phyloP scores from a whole-genome alignment of 257 asterid species.

The Lavandula angustifolia region DNA sequence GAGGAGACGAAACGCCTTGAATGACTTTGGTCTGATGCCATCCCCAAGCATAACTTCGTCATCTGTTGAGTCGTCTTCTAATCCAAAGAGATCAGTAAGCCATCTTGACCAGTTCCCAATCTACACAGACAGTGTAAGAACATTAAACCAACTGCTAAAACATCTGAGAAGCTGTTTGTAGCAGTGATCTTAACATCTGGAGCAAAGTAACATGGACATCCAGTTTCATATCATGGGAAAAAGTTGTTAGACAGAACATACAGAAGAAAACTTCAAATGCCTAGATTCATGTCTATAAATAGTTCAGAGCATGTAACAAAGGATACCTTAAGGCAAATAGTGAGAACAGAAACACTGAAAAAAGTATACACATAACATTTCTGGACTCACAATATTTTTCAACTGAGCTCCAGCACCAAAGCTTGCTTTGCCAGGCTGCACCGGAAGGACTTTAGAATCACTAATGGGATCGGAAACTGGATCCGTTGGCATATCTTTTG shows the following conservation, averaged over 20 bases:
- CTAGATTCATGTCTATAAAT: not conserved
- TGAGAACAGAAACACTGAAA: not conserved
- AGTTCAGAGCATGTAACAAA: not conserved
- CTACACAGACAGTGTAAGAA: slow-evolving; percentile 40
- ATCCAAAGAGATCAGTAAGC: slow-evolving; percentile 75
- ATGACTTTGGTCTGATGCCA: slow-evolving; percentile 41
- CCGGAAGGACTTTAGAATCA: slow-evolving; percentile 77
- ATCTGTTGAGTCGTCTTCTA: slow-evolving; percentile 57
- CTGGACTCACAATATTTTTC: slow-evolving; percentile 74
- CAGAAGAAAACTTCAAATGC: not conserved
- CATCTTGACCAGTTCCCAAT: slow-evolving; percentile 91
- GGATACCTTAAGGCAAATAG: not conserved
- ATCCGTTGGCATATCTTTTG: slow-evolving; percentile 84
- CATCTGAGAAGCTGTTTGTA: too few relatives aligned
- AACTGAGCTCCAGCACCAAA: slow-evolving; percentile 88
- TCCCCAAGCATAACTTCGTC: slow-evolving; percentile 28
- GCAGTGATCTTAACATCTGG: too few relatives aligned
- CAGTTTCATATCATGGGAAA: too few relatives aligned
- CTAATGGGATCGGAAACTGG: slow-evolving; percentile 93
- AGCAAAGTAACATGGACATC: too few relatives aligned
- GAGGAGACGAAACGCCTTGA: slow-evolving; percentile 75
- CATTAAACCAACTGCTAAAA: not conserved
- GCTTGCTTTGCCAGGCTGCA: slow-evolving; percentile 79
- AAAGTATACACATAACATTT: too few relatives aligned
- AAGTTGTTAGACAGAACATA: too few relatives aligned